Evolutionary conservation across 495 filamentous ascomycete genomes (phyloP), one percentile per base, ranked within the genome.

Genomic region (Tuber calosporum): DNA sequence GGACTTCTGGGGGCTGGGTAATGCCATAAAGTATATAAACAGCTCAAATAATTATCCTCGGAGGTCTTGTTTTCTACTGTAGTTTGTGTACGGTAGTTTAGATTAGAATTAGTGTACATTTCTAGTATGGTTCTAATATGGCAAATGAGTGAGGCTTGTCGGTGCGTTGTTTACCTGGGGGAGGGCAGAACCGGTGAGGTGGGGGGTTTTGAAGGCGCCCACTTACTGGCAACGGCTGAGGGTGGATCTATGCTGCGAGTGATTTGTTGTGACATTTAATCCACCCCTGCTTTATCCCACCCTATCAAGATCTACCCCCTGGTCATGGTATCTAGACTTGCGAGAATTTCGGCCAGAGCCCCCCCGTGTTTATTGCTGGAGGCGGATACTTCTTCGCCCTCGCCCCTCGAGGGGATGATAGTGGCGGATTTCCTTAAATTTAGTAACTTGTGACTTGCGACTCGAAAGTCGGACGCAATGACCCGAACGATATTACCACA

Each of bases 1-100:
- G 69, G 73, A 45, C 53, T 80, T 67, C 48, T 80, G 34, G 40
- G 69, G 19, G 67, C 66, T 48, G 45, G 42, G 17, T 74, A 75
- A 43, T 36, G 34, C 7, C 66, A 17, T 22, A 73, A 73, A 42
- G 40, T 62, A 62, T 34, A 34, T 62, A 34, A 5, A 34, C 26
- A 34, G 53, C 26, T 62, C 26, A 34, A 34, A 62, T 62, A 34
- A 62, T 62, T 19, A 34, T 26, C 1, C 26, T 34, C 13, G 26
- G n/a, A n/a, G 48, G 53, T 62, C n/a, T 62, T 62, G 26, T 34
- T 62, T 62, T 13, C 26, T 62, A 7, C 53, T 62, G 53, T 4
- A 34, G 4, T 62, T 62, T 62, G 26, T 11, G 26, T 13, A 30
- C 48, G 48, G 13, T 58, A 58, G 48, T 4, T 17, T 62, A 62